Base-by-base conservation (phyloP, 768 basidiomycete genomes). In the Rhizopogon salebrosus region DNA sequence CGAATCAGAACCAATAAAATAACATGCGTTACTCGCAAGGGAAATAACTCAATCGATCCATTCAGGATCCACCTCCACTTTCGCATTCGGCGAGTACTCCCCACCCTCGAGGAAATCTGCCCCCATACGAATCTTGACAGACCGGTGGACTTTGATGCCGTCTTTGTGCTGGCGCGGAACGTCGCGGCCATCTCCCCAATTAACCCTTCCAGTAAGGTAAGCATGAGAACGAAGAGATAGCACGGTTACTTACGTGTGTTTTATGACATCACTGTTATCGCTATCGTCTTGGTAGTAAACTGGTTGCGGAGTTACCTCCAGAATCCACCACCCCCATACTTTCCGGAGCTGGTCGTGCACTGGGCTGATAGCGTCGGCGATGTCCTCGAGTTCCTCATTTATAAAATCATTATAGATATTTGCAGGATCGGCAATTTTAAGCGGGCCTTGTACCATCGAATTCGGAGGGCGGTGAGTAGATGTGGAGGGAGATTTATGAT, bases 341-440 rank as follows among this genome's bases (percentile, higher is more conserved):
- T 72, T 59, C 16, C 64, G 56, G 29, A 89, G 74, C 69, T 85
- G 76, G 64, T 89, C 87, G 51, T 81, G 79, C 4, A 74, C 62
- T 0, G 69, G 71, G 48, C 70, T 70, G 11, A 85, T 49, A 4
- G 80, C 79, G 57, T 89, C 88, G 3, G 65, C 62, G 29, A 85
- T 55, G 27, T 89, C 87, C 55, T 87, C 84, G 13, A 79, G 75
- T 58, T 86, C 86, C 61, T 88, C 80, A 26, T 64, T 70, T 57
- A 72, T 54, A 6, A 66, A 65, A 23, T 60, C 50, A 18, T 57
- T 55, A 51, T 60, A 53, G 41, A 61, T 57, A 48, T 51, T 18
- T 9, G 54, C 40, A 26, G 55, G 56, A 31, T 60, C 20, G 10
- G 43, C 20, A 45, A 59, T 26, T 27, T 58, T 35, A 29, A 49